Percentiles rank a stretch among this genome's conserved stretches.
Evolutionary conservation across 768 basidiomycete genomes (phyloP).

Genomic region (Amanita molliuscula): DNA sequence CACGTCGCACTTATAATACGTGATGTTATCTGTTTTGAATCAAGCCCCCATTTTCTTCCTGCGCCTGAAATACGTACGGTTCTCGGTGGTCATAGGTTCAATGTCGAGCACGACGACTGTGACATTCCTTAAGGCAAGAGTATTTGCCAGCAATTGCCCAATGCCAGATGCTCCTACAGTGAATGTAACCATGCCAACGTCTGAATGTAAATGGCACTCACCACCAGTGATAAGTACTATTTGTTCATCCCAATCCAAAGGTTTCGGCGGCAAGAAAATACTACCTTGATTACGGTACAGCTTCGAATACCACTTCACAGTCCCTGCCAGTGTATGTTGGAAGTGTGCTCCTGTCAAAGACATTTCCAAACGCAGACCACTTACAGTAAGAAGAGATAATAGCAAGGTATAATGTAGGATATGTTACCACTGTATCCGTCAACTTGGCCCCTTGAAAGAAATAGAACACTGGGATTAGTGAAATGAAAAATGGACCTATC

Average conservation of each 20-base stretch:
- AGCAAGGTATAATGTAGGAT: constrained; percentile 45
- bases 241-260: constrained; percentile 79
- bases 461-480: constrained; percentile 72
- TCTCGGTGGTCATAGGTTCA: constrained; percentile 66
- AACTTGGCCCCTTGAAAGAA: constrained; percentile 54
- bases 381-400: constrained; percentile 57
- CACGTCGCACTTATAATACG: constrained; percentile 86
- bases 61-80: constrained; percentile 36
- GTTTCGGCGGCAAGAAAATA: constrained; percentile 47
- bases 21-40: constrained; percentile 51
- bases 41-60: not conserved
- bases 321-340: constrained; percentile 46
- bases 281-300: constrained; percentile 69
- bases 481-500: constrained; percentile 79
- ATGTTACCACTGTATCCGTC: constrained; percentile 40
- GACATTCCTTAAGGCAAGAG: constrained; percentile 73
- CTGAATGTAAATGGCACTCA: constrained; percentile 17
- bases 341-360: constrained; percentile 1
- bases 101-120: constrained; percentile 82
- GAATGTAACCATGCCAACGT: not conserved
- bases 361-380: constrained; percentile 17
- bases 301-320: constrained; percentile 57
- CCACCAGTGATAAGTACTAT: constrained; percentile 90
- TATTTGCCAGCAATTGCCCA: constrained; percentile 81
- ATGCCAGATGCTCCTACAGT: constrained; percentile 74